phyloP scores from a whole-genome alignment of 1,139 yeast genomes.

The Groenewaldozyma sp. region DNA sequence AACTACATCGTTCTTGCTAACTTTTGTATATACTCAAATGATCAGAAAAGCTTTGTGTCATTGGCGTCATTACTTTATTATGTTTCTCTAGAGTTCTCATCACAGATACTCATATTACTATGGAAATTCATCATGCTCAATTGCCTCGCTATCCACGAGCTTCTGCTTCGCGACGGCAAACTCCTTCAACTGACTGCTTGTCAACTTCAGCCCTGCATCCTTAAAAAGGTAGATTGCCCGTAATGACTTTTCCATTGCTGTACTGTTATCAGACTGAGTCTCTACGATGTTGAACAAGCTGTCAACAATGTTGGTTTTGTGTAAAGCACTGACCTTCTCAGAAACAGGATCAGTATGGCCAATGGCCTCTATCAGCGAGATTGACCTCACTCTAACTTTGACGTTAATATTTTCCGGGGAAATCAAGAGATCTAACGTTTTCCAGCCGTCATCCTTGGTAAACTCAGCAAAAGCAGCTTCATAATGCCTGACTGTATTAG shows the following conservation, averaged over 20 bases:
- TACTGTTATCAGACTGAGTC: constrained; percentile 36
- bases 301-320: constrained; percentile 34
- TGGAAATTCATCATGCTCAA: constrained; percentile 15
- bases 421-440: constrained; percentile 26
- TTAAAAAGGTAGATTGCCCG: constrained; percentile 43
- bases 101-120: too few species aligned
- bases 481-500: constrained; percentile 68
- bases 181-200: constrained; percentile 36
- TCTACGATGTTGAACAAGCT: constrained; percentile 34
- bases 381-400: constrained; percentile 39
- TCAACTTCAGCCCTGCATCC: constrained; percentile 40
- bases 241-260: constrained; percentile 53
- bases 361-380: constrained; percentile 45
- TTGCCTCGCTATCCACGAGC: constrained; percentile 14
- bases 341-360: constrained; percentile 43
- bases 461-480: constrained; percentile 47
- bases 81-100: too few species aligned
- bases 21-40: too few species aligned
- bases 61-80: not conserved
- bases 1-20: too few species aligned
- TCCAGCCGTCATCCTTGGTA: constrained; percentile 56
- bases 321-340: constrained; percentile 35
- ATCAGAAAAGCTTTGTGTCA: not conserved
- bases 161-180: constrained; percentile 35
- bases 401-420: constrained; percentile 18